Base-by-base conservation (phyloP, 305 asterid species). In the Solanum chacoense region DNA sequence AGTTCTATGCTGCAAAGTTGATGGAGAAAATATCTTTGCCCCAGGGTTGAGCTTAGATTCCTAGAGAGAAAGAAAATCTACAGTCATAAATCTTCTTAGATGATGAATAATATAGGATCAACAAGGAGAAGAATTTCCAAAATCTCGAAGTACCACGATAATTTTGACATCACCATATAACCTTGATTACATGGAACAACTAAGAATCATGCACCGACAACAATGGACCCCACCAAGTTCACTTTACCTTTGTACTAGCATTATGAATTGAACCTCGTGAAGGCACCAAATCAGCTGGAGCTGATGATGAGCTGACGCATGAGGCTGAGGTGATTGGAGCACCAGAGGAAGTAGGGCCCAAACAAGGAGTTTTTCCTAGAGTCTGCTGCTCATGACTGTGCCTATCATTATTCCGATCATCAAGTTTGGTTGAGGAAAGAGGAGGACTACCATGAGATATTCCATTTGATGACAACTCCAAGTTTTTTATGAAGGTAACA, bases 21-120 rank as follows among this genome's bases (percentile, higher is more conserved):
- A 95, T 55, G 98, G 98, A 89, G 94, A 93, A 91, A 95, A 96
- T 74, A 92, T 87, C 92, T 94, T 95, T 83, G 98, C 98, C 91
- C 92, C 94, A 35, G 98, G 98, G 91, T 96, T 96, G 93, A 96
- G 98, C 93, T 95, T 96, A 86, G 94, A 95, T 88, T 94, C 97
- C 98, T 95, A 77, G 73, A 86, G 83, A 89, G 79, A 91, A 77
- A 88, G 79, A 85, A 29, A 74, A n/a, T 89, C 71, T 89, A 87
- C 29, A 20, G 55, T 32, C 75, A 78, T 22, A 31, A 85, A 69
- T n/a, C 85, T 38, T 36, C 84, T 28, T 28, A 86, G 83, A 29
- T 16, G 74, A n/a, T 35, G 80, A 74, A 45, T 76, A 26, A 45
- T 42, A 20, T 28, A 26, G 74, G 73, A 50, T 38, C 8, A 83